Evolutionary conservation across 2,329 filamentous ascomycete genomes (phyloP), one percentile per base, ranked within the genome.

Genomic region (Ceratocystiopsis minuta): DNA sequence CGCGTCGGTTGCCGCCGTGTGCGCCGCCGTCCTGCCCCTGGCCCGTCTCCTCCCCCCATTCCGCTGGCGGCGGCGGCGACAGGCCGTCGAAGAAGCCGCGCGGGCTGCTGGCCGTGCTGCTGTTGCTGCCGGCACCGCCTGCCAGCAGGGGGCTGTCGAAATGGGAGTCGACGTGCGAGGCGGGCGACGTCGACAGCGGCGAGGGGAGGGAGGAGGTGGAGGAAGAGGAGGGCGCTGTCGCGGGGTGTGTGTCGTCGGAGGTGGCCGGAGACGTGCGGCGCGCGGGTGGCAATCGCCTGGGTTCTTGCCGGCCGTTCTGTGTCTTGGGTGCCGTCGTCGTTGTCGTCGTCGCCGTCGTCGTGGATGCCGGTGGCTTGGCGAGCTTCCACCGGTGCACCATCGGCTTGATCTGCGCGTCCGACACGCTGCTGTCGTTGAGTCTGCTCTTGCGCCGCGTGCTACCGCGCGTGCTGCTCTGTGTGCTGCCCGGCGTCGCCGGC

Each of bases 321-420:
- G n/a, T 28, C 6, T 6, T 7, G 36, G 2, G 4, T 33, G 37
- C 39, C 35, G 16, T 39, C 38, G 13, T 35, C 36, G 39, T 33
- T 14, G 48, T 38, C 39, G 47, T 52, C 4, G 49, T 50, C 13
- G 55, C 11, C 24, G 24, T 6, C 9, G 24, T 28, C 24, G 24
- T 6, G 7, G 20, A 4, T 20, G 20, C 4, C 9, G 24, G 2
- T 10, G 24, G 4, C 11, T 28, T 28, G 24, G 7, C 49, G 36
- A 56, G 54, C 41, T 47, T 55, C 46, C 54, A 51, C 36, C 50
- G 50, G 24, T 48, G 51, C 17, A 50, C 45, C 13, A 50, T 40
- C 13, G 47, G 38, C 32, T 45, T 45, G 32, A 28, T 6, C 24
- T 6, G 24, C 7, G 24, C 24, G 24, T 10, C 24, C 5, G 24